phyloP scores from a whole-genome alignment of 169 alveolate genomes.

The Eimeria necatrix region DNA sequence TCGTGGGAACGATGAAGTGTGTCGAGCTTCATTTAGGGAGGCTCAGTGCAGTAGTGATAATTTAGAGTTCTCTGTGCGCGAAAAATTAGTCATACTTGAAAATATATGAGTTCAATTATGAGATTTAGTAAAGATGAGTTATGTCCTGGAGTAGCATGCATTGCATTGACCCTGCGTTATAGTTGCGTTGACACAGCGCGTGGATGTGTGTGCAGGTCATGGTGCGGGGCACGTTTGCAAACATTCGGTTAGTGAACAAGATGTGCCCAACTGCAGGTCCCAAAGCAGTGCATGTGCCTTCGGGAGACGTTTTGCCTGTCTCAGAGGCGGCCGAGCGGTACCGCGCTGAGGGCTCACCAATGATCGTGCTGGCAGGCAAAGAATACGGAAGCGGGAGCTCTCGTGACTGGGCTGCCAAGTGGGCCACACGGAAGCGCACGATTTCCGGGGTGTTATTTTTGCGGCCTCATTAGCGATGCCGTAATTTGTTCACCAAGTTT shows the following conservation, averaged over 20 bases:
- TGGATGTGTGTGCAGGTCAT: conserved; percentile 85
- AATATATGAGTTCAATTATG: no score
- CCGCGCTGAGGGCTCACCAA: conserved; percentile 81
- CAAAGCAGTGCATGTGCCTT: conserved; percentile 94
- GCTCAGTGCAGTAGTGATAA: background rate
- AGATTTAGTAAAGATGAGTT: no score
- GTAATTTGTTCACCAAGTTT: no score
- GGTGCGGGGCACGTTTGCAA: conserved; percentile 98
- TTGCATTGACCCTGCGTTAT: no score
- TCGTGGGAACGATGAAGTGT: conserved; percentile 96
- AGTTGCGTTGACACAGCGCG: no score
- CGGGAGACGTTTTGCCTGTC: conserved; percentile 93
- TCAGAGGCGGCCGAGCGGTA: conserved; percentile 92
- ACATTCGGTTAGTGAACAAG: conserved; percentile 96
- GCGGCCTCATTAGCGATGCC: no score
- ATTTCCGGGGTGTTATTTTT: no score
- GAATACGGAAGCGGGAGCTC: conserved; percentile 98
- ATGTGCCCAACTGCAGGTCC: conserved; percentile 92
- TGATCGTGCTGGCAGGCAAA: conserved; percentile 95
- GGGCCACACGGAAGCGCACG: background rate
- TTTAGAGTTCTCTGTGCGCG: no score
- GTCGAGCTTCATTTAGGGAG: background rate
- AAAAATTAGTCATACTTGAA: no score
- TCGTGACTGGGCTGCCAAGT: conserved; percentile 99
- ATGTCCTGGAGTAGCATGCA: no score